A percentile compares a stretch with the other conserved stretches of the same genome.
Evolutionary conservation across 805 yeast genomes (phyloP).

Genomic region (Pichia ethanolica): DNA sequence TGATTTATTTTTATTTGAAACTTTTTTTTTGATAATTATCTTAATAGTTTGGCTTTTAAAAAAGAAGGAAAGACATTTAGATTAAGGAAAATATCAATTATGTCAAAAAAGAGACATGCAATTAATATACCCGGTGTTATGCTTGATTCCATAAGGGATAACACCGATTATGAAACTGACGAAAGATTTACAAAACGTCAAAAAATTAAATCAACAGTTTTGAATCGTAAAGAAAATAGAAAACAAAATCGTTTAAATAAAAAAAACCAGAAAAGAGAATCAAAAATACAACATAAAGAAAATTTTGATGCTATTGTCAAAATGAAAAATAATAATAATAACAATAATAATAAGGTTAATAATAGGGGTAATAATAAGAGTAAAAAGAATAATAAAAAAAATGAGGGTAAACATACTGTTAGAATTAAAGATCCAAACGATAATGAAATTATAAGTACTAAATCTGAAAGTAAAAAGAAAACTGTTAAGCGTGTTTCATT

Average conservation of each 20-base stretch:
- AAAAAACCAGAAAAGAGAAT: constrained; percentile 18
- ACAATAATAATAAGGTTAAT: not conserved
- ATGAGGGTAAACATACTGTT: not conserved
- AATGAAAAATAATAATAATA: not conserved
- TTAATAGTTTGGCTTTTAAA: no score
- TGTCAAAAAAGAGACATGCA: constrained; percentile 24
- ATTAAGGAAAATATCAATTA: not conserved
- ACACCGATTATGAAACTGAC: constrained; percentile 29
- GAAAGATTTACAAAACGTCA: constrained; percentile 24
- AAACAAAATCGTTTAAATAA: constrained; percentile 30
- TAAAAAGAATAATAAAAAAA: not conserved
- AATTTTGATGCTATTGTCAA: not conserved
- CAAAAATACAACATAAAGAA: not conserved
- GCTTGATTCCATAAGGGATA: constrained; percentile 33
- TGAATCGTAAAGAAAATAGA: constrained; percentile 32
- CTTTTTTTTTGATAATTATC: no score
- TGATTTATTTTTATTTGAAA: no score
- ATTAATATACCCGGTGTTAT: constrained; percentile 37
- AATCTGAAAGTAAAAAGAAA: not conserved
- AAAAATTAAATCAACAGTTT: constrained; percentile 13
- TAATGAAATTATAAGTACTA: not conserved
- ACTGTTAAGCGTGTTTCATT: constrained; percentile 17
- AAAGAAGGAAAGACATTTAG: no score
- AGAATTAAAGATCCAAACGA: not conserved
- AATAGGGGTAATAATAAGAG: not conserved